These are phyloP conservation scores for Tetrapisispora nanseiensis DNA, from an alignment of 805 yeast genomes.

Conservation along the genomic window DNA sequence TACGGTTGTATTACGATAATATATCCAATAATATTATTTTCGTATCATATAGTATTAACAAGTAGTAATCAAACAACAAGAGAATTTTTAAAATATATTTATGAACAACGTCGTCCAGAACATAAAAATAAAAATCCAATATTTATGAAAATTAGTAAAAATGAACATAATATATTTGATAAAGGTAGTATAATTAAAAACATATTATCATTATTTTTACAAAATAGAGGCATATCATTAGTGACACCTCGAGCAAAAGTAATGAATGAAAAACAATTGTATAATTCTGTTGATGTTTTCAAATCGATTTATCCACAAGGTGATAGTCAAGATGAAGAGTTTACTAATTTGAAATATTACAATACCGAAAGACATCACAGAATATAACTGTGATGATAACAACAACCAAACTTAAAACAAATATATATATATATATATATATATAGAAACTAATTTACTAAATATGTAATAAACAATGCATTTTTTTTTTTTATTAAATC, in stretches of 20 bases:
- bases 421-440: neutral
- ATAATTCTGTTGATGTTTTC: neutral
- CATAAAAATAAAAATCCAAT: conserved; percentile 23
- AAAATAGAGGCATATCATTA: conserved; percentile 33
- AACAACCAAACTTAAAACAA: too few relatives aligned
- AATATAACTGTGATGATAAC: too few relatives aligned
- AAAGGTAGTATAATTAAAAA: conserved; percentile 27
- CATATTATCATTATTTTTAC: conserved; percentile 26
- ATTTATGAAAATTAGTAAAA: conserved; percentile 14
- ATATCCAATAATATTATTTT: conserved; percentile 47
- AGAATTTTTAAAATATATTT: conserved; percentile 43
- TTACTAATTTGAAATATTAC: neutral
- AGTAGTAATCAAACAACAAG: conserved; percentile 58
- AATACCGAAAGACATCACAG: neutral
- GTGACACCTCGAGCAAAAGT: conserved; percentile 24
- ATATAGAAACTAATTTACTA: neutral
- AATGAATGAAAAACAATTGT: conserved; percentile 2
- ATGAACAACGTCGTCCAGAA: neutral
- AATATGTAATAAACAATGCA: too few relatives aligned
- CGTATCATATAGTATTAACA: conserved; percentile 46
- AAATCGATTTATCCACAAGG: neutral
- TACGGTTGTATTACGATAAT: conserved; percentile 36
- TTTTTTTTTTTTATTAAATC: too few relatives aligned
- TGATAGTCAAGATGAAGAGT: neutral
- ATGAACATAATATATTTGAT: conserved; percentile 32